Conservation (phyloP, 2,329 filamentous ascomycete species). For the Trichoderma sp. region DNA sequence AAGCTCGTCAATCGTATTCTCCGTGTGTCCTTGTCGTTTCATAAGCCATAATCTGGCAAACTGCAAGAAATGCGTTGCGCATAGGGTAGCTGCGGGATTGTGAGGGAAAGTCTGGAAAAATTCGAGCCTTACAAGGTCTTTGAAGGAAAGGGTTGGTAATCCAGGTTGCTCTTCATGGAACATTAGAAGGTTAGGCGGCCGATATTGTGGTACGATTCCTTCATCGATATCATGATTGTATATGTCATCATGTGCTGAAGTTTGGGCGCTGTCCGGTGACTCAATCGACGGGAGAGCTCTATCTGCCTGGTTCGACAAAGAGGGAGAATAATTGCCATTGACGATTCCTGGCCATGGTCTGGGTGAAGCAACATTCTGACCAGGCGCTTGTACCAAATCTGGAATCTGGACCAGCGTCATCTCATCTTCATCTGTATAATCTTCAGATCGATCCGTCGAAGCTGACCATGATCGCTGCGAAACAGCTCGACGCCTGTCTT, state of each 20-base stretch:
- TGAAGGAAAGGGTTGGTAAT: background rate
- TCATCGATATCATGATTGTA: background rate
- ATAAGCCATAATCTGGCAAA: slow-evolving; percentile 8
- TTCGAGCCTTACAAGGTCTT: slow-evolving; percentile 9
- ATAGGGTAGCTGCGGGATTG: slow-evolving; percentile 7
- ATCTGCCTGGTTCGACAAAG: background rate
- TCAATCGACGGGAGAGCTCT: background rate
- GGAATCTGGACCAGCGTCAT: background rate
- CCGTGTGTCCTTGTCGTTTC: background rate
- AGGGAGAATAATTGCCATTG: background rate
- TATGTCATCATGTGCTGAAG: background rate
- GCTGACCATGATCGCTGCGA: too few relatives aligned
- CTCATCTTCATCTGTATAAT: background rate
- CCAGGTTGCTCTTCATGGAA: background rate
- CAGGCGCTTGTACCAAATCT: too few relatives aligned
- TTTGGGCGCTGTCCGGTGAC: background rate
- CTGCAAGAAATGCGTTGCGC: background rate
- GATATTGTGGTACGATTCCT: background rate
- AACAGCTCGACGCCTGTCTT: background rate
- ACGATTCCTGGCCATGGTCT: background rate
- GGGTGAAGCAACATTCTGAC: background rate
- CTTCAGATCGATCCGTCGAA: background rate
- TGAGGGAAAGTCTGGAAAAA: slow-evolving; percentile 18
- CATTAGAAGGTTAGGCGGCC: background rate
- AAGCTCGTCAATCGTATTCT: background rate